phyloP scores from a whole-genome alignment of 2,329 filamentous ascomycete species.

The Hyphodiscus sp. region DNA sequence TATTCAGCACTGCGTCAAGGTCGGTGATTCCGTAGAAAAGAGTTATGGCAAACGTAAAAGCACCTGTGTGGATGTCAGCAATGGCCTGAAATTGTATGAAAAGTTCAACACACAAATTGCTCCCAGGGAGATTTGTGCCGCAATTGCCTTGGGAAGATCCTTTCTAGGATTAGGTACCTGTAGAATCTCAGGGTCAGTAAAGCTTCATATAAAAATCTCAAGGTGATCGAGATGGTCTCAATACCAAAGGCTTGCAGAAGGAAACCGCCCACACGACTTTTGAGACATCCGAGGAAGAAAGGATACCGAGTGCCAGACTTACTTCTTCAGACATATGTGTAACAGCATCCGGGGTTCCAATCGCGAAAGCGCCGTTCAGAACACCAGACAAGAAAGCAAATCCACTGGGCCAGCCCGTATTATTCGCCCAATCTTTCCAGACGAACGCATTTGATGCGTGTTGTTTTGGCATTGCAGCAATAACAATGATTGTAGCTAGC shows the following conservation, averaged over 20 bases:
- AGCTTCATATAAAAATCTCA: no score
- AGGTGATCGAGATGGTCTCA: no score
- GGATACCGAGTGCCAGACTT: no score
- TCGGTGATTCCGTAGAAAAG: slow-evolving; percentile 50
- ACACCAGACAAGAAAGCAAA: slow-evolving; percentile 52
- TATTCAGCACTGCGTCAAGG: slow-evolving; percentile 45
- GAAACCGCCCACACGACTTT: no score
- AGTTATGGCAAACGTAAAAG: slow-evolving; percentile 29
- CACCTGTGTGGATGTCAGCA: neutral
- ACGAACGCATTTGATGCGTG: slow-evolving; percentile 34
- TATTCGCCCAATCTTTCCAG: slow-evolving; percentile 37
- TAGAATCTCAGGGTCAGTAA: no score
- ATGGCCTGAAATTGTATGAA: slow-evolving; percentile 21
- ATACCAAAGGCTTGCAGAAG: no score
- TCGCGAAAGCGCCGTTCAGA: slow-evolving; percentile 60
- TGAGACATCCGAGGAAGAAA: no score
- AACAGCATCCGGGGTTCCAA: slow-evolving; percentile 58
- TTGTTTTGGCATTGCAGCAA: slow-evolving; percentile 46
- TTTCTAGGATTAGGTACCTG: slow-evolving; percentile 37
- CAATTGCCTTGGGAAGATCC: slow-evolving; percentile 47
- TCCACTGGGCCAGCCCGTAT: slow-evolving; percentile 38
- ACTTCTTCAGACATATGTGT: slow-evolving; percentile 58
- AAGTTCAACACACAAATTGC: slow-evolving; percentile 45
- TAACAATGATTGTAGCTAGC: slow-evolving; percentile 47
- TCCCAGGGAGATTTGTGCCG: slow-evolving; percentile 40